Conservation (phyloP, 768 basidiomycete genomes). For the Pleurotus pulmonarius region DNA sequence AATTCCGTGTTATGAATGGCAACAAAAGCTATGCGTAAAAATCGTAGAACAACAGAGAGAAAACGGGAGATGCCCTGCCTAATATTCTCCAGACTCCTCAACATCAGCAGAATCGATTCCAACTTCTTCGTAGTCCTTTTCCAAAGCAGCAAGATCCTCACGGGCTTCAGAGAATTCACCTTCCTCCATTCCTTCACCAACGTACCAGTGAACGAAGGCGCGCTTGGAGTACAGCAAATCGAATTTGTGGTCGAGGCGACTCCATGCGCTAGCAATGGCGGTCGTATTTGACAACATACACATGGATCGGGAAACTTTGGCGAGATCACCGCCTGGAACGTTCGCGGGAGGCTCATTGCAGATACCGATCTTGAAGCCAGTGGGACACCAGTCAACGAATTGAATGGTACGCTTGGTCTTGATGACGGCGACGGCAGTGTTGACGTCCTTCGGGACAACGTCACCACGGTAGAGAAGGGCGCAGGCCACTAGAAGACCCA, state of each 20-base stretch:
- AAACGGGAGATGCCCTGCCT: slow-evolving; percentile 13
- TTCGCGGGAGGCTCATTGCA: slow-evolving; percentile 94
- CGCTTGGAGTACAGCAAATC: slow-evolving; percentile 97
- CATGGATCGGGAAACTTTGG: slow-evolving; percentile 88
- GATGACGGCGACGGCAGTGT: slow-evolving; percentile 88
- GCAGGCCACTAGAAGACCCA: slow-evolving; percentile 67
- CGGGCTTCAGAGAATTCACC: slow-evolving; percentile 99
- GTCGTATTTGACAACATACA: slow-evolving; percentile 98
- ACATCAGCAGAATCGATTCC: slow-evolving; percentile 72
- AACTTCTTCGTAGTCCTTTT: slow-evolving; percentile 93
- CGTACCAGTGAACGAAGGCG: slow-evolving; percentile 92
- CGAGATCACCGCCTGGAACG: slow-evolving; percentile 93
- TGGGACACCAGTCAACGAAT: slow-evolving; percentile 98
- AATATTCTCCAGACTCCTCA: slow-evolving; percentile 62
- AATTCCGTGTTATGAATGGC: slow-evolving; percentile 25
- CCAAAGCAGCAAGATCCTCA: slow-evolving; percentile 95
- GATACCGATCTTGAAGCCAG: slow-evolving; percentile 98
- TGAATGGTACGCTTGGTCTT: slow-evolving; percentile 98
- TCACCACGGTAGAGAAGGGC: slow-evolving; percentile 92
- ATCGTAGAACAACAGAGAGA: slow-evolving; percentile 10
- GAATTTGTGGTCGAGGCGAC: slow-evolving; percentile 95
- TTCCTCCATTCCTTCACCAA: slow-evolving; percentile 99
- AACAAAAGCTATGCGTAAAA: slow-evolving; percentile 23
- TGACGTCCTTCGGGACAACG: slow-evolving; percentile 95
- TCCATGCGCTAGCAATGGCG: slow-evolving; percentile 93